A percentile compares a stretch with the other conserved stretches of the same genome.
Conservation (phyloP, 495 filamentous ascomycete species). For the Aspergillus panamensis region DNA sequence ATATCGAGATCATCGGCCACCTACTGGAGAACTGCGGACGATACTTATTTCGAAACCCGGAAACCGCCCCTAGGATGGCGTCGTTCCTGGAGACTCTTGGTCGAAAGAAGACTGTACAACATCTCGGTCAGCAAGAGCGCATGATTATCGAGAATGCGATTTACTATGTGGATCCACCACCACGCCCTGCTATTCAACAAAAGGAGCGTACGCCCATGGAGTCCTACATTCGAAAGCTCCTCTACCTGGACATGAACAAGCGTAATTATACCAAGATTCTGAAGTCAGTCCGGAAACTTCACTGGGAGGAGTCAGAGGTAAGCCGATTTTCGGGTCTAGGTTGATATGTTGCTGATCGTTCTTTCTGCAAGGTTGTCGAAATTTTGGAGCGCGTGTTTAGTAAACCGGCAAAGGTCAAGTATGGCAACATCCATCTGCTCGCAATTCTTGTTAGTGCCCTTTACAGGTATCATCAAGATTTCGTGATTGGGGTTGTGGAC, state of each 20-base stretch:
- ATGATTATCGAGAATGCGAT: conserved; percentile 99
- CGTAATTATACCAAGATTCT: conserved; percentile 88
- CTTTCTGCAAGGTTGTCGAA: conserved; percentile 56
- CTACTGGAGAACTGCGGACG: conserved; percentile 96
- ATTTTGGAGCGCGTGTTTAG: conserved; percentile 89
- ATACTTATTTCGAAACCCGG: conserved; percentile 89
- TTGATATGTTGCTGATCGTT: conserved; percentile 14
- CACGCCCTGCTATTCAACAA: conserved; percentile 89
- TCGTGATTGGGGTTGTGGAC: conserved; percentile 83
- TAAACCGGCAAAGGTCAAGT: conserved; percentile 95
- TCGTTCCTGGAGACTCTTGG: conserved; percentile 93
- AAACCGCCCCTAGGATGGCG: conserved; percentile 87
- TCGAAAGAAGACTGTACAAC: conserved; percentile 92
- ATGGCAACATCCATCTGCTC: conserved; percentile 92
- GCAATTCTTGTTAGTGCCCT: conserved; percentile 86
- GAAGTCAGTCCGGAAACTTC: conserved; percentile 88
- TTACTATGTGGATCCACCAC: conserved; percentile 95
- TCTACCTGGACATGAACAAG: conserved; percentile 92
- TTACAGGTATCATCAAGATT: conserved; percentile 87
- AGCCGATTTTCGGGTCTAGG: conserved; percentile 14
- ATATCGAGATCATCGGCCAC: conserved; percentile 97
- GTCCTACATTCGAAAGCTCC: conserved; percentile 82
- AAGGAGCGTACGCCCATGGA: conserved; percentile 94
- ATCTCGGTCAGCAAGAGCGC: conserved; percentile 90
- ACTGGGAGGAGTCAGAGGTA: conserved; percentile 93